These are phyloP conservation scores for Dentipellis fragilis DNA, from an alignment of 768 basidiomycete genomes.

Conservation along the genomic window DNA sequence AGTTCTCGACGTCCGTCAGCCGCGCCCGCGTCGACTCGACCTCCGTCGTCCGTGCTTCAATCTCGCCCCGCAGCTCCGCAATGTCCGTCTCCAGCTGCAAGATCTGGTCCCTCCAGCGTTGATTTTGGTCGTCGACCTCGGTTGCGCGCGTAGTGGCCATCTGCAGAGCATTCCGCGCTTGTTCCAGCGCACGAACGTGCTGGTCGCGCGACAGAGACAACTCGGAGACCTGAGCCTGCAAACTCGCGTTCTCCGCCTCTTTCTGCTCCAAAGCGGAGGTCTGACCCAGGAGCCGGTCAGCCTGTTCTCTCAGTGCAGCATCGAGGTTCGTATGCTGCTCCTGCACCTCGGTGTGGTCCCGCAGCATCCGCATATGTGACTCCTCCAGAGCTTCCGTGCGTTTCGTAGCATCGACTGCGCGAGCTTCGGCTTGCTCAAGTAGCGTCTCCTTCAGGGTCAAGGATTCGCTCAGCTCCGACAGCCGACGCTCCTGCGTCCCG, in stretches of 20 bases:
- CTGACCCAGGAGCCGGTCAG: constrained; percentile 63
- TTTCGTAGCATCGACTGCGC: constrained; percentile 61
- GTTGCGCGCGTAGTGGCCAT: constrained; percentile 68
- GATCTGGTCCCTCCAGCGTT: constrained; percentile 61
- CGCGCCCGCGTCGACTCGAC: constrained; percentile 57
- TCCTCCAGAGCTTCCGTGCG: constrained; percentile 70
- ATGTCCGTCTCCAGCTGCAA: constrained; percentile 65
- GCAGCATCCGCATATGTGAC: constrained; percentile 49
- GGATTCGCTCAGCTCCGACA: constrained; percentile 63
- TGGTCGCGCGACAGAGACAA: constrained; percentile 64
- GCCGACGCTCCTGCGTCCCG: constrained; percentile 54
- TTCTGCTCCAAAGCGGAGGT: constrained; percentile 67
- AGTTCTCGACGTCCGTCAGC: constrained; percentile 75
- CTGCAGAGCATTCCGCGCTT: constrained; percentile 68
- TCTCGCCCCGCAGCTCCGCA: constrained; percentile 68
- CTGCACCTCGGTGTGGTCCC: constrained; percentile 64
- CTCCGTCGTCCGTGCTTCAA: constrained; percentile 68
- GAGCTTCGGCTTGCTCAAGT: constrained; percentile 70
- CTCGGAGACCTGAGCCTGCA: constrained; percentile 63
- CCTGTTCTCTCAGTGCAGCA: constrained; percentile 59
- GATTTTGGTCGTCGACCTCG: constrained; percentile 69
- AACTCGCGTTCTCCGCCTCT: constrained; percentile 63
- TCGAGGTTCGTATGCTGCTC: constrained; percentile 52
- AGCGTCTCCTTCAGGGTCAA: constrained; percentile 70
- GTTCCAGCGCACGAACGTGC: constrained; percentile 81